Evolutionary conservation across 2,329 filamentous ascomycete species (phyloP).

Genomic region (Trichoderma breve): DNA sequence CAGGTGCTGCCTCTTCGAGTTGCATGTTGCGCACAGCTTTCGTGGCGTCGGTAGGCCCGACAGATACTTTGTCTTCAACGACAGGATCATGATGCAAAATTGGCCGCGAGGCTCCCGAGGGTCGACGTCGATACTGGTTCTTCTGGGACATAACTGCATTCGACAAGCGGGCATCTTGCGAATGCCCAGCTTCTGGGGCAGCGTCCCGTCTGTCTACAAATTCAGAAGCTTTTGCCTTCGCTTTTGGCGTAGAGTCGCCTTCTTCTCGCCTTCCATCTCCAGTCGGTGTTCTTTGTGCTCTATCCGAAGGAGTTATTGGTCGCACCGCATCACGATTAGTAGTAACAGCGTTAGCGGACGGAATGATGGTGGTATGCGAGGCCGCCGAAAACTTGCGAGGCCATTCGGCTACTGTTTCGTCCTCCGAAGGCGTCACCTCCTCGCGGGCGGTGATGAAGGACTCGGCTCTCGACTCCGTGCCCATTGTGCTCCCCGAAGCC

Average conservation of each 20-base stretch:
- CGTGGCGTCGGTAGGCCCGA: conserved; percentile 50
- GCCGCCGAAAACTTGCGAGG: conserved; percentile 41
- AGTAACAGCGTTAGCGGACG: conserved; percentile 29
- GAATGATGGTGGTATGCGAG: conserved; percentile 47
- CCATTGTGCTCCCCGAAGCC: conserved; percentile 53
- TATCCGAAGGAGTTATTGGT: conserved; percentile 38
- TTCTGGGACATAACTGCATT: conserved; percentile 41
- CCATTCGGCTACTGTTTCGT: conserved; percentile 49
- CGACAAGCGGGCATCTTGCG: not conserved
- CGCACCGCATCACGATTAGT: conserved; percentile 23
- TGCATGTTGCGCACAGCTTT: conserved; percentile 48
- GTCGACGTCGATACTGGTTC: conserved; percentile 45
- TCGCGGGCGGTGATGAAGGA: conserved; percentile 73
- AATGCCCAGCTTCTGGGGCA: conserved; percentile 39
- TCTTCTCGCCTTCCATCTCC: conserved; percentile 40
- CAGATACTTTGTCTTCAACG: conserved; percentile 47
- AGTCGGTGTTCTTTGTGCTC: conserved; percentile 47
- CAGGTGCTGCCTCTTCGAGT: conserved; percentile 43
- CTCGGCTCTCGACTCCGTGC: conserved; percentile 58
- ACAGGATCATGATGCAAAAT: conserved; percentile 31
- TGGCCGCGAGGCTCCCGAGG: conserved; percentile 24
- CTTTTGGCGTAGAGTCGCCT: conserved; percentile 41
- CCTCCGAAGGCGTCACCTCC: conserved; percentile 60
- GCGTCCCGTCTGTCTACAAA: conserved; percentile 61
- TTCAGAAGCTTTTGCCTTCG: conserved; percentile 49